phyloP scores from a whole-genome alignment of 129 eudicot genomes.

The Sambucus nigra region DNA sequence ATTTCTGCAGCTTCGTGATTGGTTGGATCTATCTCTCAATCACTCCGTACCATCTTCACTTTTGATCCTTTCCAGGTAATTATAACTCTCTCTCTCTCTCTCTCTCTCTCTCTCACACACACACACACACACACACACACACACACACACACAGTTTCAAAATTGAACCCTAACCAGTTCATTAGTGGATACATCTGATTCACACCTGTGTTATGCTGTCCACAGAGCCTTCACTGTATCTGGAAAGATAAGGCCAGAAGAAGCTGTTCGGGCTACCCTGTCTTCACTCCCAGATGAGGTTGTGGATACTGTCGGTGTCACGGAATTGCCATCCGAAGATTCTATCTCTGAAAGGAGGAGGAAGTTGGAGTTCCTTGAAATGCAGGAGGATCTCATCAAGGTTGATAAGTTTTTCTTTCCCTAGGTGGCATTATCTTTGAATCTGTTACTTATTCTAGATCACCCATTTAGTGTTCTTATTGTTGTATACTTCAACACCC shows the following conservation, averaged over 20 bases:
- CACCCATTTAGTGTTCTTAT: too few species aligned
- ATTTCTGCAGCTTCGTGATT: conserved; percentile 74
- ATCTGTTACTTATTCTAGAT: too few species aligned
- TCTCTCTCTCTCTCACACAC: neutral
- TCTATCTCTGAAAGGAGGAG: conserved; percentile 87
- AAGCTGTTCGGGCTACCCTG: conserved; percentile 82
- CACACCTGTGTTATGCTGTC: neutral
- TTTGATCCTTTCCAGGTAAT: conserved; percentile 88
- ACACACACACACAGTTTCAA: neutral
- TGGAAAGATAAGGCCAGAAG: conserved; percentile 87
- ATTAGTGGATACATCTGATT: neutral
- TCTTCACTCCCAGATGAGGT: conserved; percentile 98
- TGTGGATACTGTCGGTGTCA: conserved; percentile 83
- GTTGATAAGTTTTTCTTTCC: conserved; percentile 22
- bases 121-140: neutral
- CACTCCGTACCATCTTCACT: conserved; percentile 99
- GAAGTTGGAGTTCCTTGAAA: conserved; percentile 88
- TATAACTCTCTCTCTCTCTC: neutral
- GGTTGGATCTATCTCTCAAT: conserved; percentile 94
- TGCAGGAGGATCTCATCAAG: conserved; percentile 98
- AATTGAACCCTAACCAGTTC: conserved; percentile 1
- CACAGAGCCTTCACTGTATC: conserved; percentile 83
- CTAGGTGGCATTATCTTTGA: too few species aligned
- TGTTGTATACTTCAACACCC: neutral
- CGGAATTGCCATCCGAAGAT: conserved; percentile 91